Evolutionary conservation across 768 basidiomycete species (phyloP), one percentile per base, ranked within the genome.

Genomic region (Scleroderma citrinum): DNA sequence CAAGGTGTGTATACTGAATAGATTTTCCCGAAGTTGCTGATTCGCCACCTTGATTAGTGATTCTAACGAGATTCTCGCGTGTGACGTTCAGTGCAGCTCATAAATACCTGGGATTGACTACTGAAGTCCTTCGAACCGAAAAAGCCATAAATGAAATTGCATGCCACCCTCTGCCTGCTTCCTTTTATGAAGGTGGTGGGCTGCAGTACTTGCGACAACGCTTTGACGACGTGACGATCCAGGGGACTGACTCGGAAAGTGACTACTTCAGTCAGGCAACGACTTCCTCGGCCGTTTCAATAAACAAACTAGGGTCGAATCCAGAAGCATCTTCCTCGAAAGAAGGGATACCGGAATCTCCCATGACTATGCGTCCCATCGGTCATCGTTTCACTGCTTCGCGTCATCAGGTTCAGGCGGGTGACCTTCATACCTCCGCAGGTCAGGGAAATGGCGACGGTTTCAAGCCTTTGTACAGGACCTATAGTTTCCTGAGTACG

Each of bases 31-130:
- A 58, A 24, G 20, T 29, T 46, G 35, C 43, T 59, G 43, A 53
- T 46, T 35, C 32, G 32, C 35, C 44, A 39, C 13, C n/a, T 46
- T 30, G 50, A 8, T 49, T 56, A 86, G 94, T 97, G 30, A 96
- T 99, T 52, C 70, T 99, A 51, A 96, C 96, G 3, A 81, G 96
- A 2, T 95, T 99, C 63, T 92, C 93, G 19, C 82, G 96, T 21
- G 96, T 98, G 11, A 99, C 96, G 0, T 97, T 99, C 73, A 90
- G 87, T 62, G 96, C 95, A 10, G 94, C 96, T 0, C 96, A 98
- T 67, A 87, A 87, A 59, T 99, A 96, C 64, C 81, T 99, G 6
- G 96, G 96, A 6, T 65, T 99, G 46, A 99, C 96, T 0, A 82
- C 85, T 16, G 96, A 99, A 67, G 90, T 98, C 5, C 82, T 99